Evolutionary conservation across 192 early-diverging fungal species (phyloP).

Genomic region (Rhizophlyctis rosea): DNA sequence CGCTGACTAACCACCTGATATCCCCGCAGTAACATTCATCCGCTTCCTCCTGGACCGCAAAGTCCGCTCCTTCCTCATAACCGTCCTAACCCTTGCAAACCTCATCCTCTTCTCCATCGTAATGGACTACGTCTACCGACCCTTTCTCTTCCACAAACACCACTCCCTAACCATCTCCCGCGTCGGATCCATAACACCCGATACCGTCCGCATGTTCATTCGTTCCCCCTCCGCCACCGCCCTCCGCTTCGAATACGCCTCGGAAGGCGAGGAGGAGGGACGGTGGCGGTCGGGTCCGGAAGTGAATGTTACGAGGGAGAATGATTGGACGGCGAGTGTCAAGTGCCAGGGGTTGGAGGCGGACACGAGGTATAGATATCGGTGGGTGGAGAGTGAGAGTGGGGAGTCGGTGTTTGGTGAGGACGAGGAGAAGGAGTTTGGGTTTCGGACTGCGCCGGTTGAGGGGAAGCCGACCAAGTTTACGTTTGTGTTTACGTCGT

Average conservation of each 20-base stretch:
- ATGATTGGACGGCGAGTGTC: constrained; percentile 16
- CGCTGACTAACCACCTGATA: neutral
- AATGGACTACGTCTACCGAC: constrained; percentile 26
- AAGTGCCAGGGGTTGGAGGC: constrained; percentile 9
- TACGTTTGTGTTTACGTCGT: constrained; percentile 26
- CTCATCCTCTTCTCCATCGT: constrained; percentile 17
- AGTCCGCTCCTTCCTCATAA: constrained; percentile 2
- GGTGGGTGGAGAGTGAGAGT: constrained; percentile 2
- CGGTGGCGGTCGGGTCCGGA: constrained; percentile 3
- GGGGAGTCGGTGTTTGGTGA: constrained; percentile 5
- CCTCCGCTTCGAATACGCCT: constrained; percentile 9
- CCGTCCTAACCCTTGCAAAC: constrained; percentile 10
- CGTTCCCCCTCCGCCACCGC: neutral
- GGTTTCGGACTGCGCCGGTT: constrained; percentile 15
- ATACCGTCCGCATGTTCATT: constrained; percentile 19
- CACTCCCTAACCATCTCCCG: constrained; percentile 17
- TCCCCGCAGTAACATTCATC: neutral
- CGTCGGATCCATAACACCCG: constrained; percentile 15
- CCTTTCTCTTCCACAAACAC: constrained; percentile 14
- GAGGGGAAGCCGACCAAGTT: constrained; percentile 6
- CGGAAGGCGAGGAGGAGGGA: neutral
- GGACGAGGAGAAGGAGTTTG: neutral
- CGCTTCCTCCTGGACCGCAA: constrained; percentile 15
- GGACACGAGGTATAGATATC: constrained; percentile 14
- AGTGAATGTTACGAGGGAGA: neutral